Conservation (phyloP, 2,329 filamentous ascomycete species). For the Paraphoma sp. region DNA sequence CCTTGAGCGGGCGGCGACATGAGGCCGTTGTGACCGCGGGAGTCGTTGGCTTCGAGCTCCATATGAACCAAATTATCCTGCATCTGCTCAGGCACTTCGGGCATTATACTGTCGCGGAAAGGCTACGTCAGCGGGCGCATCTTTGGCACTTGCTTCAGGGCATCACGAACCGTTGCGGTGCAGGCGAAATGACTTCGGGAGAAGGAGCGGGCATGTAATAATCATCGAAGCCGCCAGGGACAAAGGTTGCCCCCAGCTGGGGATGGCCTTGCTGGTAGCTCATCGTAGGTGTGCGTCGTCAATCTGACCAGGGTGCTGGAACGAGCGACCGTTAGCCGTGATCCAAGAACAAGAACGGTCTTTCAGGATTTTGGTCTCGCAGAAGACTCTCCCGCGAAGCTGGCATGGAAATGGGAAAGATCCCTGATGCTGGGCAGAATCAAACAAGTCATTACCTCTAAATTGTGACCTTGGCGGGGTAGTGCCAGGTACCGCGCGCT, state of each 20-base stretch:
- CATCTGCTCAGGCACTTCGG: conserved; percentile 96
- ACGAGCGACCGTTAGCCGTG: conserved; percentile 34
- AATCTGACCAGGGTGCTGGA: conserved; percentile 18
- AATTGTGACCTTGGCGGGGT: conserved; percentile 32
- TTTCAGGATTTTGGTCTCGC: conserved; percentile 20
- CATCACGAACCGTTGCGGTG: conserved; percentile 69
- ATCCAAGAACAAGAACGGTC: conserved; percentile 23
- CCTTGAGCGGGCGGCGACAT: conserved; percentile 37
- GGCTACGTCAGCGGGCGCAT: conserved; percentile 36
- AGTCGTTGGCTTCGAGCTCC: conserved; percentile 76
- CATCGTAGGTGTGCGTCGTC: conserved; percentile 33
- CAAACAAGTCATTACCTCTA: conserved; percentile 26
- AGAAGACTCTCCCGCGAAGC: conserved; percentile 16
- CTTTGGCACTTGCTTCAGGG: conserved; percentile 12
- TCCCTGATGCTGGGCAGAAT: conserved; percentile 30
- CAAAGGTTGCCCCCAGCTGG: conserved; percentile 65
- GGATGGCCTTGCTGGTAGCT: conserved; percentile 46
- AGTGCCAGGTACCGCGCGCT: conserved; percentile 5
- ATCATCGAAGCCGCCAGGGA: conserved; percentile 71
- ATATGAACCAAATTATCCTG: conserved; percentile 91
- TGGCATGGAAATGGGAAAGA: conserved; percentile 26
- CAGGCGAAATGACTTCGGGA: conserved; percentile 71
- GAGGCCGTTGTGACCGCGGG: conserved; percentile 33
- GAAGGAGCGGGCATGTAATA: conserved; percentile 65
- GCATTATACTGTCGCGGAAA: conserved; percentile 73